Conservation (phyloP, 129 eudicot species). For the Heracleum sosnowskyi region DNA sequence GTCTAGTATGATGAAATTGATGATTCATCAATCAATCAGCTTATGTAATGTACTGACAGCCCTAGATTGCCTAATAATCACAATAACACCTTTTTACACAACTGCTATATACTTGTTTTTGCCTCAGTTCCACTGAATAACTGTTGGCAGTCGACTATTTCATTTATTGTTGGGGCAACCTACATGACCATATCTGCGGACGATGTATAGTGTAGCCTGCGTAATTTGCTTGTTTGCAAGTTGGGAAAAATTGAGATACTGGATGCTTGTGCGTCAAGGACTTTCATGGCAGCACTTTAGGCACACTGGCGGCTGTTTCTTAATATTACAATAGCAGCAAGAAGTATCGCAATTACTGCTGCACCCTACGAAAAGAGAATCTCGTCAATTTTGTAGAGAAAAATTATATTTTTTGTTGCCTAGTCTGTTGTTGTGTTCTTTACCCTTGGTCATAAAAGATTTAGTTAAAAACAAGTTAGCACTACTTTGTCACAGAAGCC, state of each 20-base stretch:
- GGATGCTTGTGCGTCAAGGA: slow-evolving; percentile 25
- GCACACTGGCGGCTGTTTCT: slow-evolving; percentile 64
- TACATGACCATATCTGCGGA: not conserved
- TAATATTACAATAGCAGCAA: slow-evolving; percentile 78
- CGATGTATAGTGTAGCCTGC: not conserved
- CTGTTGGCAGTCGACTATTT: not conserved
- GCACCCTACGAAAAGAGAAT: slow-evolving; percentile 51
- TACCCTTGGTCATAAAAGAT: not conserved
- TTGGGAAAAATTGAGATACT: not conserved
- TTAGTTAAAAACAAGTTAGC: not conserved
- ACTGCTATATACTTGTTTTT: not conserved
- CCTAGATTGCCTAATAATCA: not conserved
- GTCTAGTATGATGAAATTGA: not conserved
- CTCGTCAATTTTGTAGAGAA: slow-evolving; percentile 3
- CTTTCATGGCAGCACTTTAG: slow-evolving; percentile 60
- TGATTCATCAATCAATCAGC: not conserved
- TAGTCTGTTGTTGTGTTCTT: not conserved
- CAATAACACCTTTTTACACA: not conserved
- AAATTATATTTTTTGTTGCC: not conserved
- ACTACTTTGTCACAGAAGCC: not conserved
- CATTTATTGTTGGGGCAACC: not conserved
- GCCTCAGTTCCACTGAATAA: not conserved
- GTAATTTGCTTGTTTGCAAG: not conserved
- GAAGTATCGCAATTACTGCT: slow-evolving; percentile 73
- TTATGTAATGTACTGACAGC: not conserved